Evolutionary conservation across 805 yeast species (phyloP), one percentile per base, ranked within the genome.

Genomic region (Schwanniomyces occidentalis): DNA sequence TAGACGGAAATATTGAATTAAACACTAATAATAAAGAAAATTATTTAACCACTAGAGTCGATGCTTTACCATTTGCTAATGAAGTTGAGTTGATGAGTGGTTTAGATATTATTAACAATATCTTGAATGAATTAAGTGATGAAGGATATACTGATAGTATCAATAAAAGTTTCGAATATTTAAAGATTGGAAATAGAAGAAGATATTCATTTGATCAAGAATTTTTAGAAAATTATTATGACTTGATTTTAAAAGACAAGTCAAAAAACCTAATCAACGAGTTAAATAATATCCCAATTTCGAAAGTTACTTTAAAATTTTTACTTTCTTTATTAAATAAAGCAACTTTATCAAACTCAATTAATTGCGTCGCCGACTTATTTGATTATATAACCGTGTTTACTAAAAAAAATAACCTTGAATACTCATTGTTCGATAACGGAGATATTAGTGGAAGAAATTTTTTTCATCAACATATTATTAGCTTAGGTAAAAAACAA

Each of bases 391-490:
- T 80, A 26, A 76, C 28, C 6, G 25, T 76, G 6, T 67, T 72
- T 8, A 56, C 82, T 16, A 66, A 74, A 34, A 38, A 39, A 6
- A 32, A 32, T 14, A 32, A 37, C 5, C 34, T 42, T 22, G 50
- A 47, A 4, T 45, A 49, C 27, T 46, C 54, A 8, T 54, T 62
- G 27, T 57, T 37, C 29, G 93, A 86, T 46, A 69, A 80, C 0
- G 63, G 78, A 6, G 96, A 89, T 49, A 78, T 90, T 27, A 80
- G 83, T 36, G 86, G 86, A 12, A 73, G 96, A 46, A 90, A 85
- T 54, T 82, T 90, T 50, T 75, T 90, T 49, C 98, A 90, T 56
- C 87, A 86, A 45, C 84, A 82, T 49, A 79, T 90, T 16, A 80
- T 90, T 36, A 75, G 84, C 6, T 70, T 85, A 37, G 96, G 95